Evolutionary conservation across 768 basidiomycete genomes (phyloP).

Genomic region (Exsudoporus frostii): DNA sequence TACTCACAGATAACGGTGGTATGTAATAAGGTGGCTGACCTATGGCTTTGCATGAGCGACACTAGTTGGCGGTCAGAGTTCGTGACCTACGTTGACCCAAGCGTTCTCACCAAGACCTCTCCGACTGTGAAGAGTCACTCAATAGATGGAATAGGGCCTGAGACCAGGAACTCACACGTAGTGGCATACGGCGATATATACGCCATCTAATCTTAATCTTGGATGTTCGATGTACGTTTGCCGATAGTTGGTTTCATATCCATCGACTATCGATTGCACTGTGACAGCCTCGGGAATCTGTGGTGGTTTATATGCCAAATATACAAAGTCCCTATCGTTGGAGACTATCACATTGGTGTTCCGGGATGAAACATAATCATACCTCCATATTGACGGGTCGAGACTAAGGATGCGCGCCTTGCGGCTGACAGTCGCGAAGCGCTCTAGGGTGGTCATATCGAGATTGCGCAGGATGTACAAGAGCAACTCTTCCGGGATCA

Average conservation of each 20-base stretch:
- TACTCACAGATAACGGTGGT: constrained; percentile 84
- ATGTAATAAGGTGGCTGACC: constrained; percentile 85
- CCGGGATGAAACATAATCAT: constrained; percentile 12
- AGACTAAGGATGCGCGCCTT: constrained; percentile 73
- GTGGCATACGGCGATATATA: constrained; percentile 90
- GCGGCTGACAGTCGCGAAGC: constrained; percentile 70
- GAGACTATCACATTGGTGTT: constrained; percentile 5
- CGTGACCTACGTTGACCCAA: constrained; percentile 75
- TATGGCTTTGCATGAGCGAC: constrained; percentile 27
- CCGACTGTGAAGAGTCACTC: constrained; percentile 9
- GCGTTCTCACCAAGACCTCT: constrained; percentile 80
- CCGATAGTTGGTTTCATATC: constrained; percentile 65
- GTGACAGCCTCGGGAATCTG: constrained; percentile 57
- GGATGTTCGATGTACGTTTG: constrained; percentile 82
- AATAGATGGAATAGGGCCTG: background rate
- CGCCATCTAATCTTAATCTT: constrained; percentile 79
- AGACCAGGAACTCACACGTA: constrained; percentile 59
- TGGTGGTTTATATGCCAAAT: constrained; percentile 67
- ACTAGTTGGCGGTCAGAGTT: background rate
- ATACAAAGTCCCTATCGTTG: constrained; percentile 55
- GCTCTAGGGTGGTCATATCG: constrained; percentile 66
- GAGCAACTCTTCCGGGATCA: constrained; percentile 75
- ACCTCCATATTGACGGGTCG: constrained; percentile 78
- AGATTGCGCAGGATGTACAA: constrained; percentile 63
- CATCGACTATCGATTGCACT: constrained; percentile 47